These are phyloP conservation scores for Yarrowia sp. DNA, from an alignment of 805 yeast species.

Conservation along the genomic window DNA sequence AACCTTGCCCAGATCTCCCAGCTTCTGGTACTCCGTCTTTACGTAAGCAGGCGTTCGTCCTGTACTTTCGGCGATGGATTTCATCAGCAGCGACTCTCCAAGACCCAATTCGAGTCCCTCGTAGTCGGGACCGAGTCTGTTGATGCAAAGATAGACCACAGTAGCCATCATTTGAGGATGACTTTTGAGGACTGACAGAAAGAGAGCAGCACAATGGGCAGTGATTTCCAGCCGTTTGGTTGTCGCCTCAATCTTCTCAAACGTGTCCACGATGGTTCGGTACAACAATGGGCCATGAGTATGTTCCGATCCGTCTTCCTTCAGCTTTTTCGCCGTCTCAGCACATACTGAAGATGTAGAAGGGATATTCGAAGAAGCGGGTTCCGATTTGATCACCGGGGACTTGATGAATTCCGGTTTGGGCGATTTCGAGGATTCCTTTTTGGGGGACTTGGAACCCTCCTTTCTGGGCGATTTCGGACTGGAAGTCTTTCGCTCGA, in stretches of 20 bases:
- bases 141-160: constrained; percentile 84
- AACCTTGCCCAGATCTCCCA: constrained; percentile 90
- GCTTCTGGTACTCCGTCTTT: constrained; percentile 73
- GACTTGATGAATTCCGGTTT: too few relatives aligned
- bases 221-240: constrained; percentile 85
- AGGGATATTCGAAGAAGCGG: neutral
- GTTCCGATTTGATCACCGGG: too few relatives aligned
- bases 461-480: neutral
- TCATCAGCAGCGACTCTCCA: constrained; percentile 87
- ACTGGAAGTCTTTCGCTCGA: too few relatives aligned
- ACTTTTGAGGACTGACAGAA: constrained; percentile 64
- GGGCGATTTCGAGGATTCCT: neutral
- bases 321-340: constrained; percentile 9
- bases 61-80: constrained; percentile 88
- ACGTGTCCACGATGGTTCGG: constrained; percentile 63
- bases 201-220: constrained; percentile 75
- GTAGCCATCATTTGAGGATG: constrained; percentile 64
- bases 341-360: neutral
- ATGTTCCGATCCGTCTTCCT: neutral
- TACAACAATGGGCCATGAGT: constrained; percentile 49
- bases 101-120: constrained; percentile 93
- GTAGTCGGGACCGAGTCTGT: constrained; percentile 92
- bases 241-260: constrained; percentile 79
- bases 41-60: constrained; percentile 78
- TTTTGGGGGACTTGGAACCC: constrained; percentile 5